These are phyloP conservation scores for Pythium sp. DNA, from an alignment of 352 stramenopile genomes.

Conservation along the genomic window DNA sequence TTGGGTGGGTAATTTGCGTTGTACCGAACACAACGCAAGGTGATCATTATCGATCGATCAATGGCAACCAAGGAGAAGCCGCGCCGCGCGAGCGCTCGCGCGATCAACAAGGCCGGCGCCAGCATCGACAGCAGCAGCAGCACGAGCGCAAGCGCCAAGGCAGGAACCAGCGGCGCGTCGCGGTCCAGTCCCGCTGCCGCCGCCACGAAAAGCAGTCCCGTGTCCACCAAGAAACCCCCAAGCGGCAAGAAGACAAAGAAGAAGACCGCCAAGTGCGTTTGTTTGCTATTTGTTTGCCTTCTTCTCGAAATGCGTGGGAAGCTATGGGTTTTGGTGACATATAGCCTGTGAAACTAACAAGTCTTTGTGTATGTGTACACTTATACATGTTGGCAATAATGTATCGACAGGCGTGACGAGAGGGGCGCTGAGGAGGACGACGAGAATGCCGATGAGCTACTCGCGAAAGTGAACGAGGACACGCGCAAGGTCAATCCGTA, in stretches of 20 bases:
- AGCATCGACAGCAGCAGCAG: conserved; percentile 11
- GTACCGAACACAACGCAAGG: background rate
- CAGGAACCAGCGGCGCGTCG: background rate
- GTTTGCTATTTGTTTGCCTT: background rate
- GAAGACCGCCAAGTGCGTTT: background rate
- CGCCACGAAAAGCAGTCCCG: background rate
- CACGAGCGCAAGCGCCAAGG: conserved; percentile 4
- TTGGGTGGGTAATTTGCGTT: background rate
- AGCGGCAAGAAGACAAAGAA: conserved; percentile 6
- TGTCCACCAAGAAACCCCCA: conserved; percentile 1
- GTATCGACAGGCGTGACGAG: background rate
- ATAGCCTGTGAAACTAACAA: background rate
- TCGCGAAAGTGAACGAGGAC: conserved; percentile 43
- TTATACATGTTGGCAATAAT: background rate
- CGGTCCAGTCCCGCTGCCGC: background rate
- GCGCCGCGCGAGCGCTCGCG: conserved; percentile 6
- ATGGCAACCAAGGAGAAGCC: conserved; percentile 7
- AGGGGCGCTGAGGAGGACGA: conserved; percentile 23
- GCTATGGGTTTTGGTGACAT: background rate
- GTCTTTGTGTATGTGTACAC: background rate
- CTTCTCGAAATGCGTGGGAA: background rate
- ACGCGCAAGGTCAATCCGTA: conserved; percentile 33
- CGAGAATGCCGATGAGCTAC: conserved; percentile 32
- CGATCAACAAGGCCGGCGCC: conserved; percentile 12
- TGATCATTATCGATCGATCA: background rate